Conservation (phyloP, 192 early-diverging fungal genomes). For the Coemansia sp. region DNA sequence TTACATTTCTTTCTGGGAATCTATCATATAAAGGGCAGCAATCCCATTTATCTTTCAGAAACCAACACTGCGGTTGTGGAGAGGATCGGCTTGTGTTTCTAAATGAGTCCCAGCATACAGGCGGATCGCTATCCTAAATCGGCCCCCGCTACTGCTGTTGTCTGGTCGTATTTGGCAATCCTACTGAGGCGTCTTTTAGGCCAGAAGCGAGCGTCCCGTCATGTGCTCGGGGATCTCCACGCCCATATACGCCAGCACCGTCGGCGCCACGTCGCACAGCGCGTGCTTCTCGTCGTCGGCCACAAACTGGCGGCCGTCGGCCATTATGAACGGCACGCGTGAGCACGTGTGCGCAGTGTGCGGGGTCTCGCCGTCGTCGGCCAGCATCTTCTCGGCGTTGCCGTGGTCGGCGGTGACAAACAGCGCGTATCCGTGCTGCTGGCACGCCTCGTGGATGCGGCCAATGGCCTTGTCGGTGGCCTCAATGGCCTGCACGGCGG, state of each 20-base stretch:
- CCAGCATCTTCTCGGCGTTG: conserved; percentile 98
- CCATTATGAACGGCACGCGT: conserved; percentile 91
- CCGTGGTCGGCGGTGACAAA: conserved; percentile 99
- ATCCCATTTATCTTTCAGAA: no score
- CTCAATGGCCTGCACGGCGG: conserved; percentile 85
- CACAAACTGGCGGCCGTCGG: no score
- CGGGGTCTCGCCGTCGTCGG: conserved; percentile 75
- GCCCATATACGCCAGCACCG: conserved; percentile 88
- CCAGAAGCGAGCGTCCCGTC: conserved; percentile 74
- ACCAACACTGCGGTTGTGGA: no score
- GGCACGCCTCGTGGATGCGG: conserved; percentile 88
- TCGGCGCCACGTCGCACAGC: conserved; percentile 96
- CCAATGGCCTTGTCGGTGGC: conserved; percentile 96
- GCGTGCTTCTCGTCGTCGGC: conserved; percentile 59
- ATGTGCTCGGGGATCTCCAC: conserved; percentile 91
- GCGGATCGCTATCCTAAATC: no score
- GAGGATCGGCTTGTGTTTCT: no score
- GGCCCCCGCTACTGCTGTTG: no score
- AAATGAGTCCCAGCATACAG: no score
- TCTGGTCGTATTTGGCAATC: no score
- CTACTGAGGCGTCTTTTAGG: no score
- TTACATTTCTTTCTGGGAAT: no score
- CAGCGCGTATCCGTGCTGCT: conserved; percentile 78
- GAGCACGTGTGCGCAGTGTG: conserved; percentile 96
- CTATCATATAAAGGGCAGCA: no score